A percentile compares a stretch with the other conserved stretches of the same genome.
Evolutionary conservation across 805 yeast genomes (phyloP).

Genomic region (Candida ponderosae): DNA sequence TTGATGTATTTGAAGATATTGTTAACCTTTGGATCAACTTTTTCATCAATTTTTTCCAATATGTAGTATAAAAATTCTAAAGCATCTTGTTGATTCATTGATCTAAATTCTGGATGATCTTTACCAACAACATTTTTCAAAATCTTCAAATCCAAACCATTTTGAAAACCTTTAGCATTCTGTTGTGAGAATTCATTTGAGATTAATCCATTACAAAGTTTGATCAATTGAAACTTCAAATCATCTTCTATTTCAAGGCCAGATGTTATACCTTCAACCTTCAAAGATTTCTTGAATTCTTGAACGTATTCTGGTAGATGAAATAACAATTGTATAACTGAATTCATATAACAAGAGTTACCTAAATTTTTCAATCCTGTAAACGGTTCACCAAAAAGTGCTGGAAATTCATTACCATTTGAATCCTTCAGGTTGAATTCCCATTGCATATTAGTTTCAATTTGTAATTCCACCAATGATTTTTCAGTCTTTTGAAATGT

Average conservation of each 20-base stretch:
- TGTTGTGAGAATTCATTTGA: conserved; percentile 71
- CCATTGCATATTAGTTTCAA: conserved; percentile 92
- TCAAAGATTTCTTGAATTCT: conserved; percentile 20
- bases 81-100: conserved; percentile 92
- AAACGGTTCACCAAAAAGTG: conserved; percentile 66
- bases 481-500: conserved; percentile 70
- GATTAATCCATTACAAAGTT: conserved; percentile 69
- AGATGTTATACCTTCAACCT: conserved; percentile 31
- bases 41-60: conserved; percentile 50
- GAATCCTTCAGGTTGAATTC: conserved; percentile 76
- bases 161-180: conserved; percentile 43
- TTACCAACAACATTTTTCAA: conserved; percentile 74
- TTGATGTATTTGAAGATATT: conserved; percentile 55
- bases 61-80: conserved; percentile 77
- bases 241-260: conserved; percentile 30
- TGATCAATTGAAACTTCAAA: conserved; percentile 67
- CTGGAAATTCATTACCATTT: conserved; percentile 54
- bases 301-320: conserved; percentile 23
- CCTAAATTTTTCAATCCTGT: conserved; percentile 90
- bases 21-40: conserved; percentile 28
- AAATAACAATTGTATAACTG: conserved; percentile 70
- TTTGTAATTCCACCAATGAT: conserved; percentile 77
- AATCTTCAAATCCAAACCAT: conserved; percentile 69
- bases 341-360: conserved; percentile 84
- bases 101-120: conserved; percentile 73